A percentile compares a stretch with the other conserved stretches of the same genome.
phyloP scores from a whole-genome alignment of 768 basidiomycete species.

The Boletus reticuloceps region DNA sequence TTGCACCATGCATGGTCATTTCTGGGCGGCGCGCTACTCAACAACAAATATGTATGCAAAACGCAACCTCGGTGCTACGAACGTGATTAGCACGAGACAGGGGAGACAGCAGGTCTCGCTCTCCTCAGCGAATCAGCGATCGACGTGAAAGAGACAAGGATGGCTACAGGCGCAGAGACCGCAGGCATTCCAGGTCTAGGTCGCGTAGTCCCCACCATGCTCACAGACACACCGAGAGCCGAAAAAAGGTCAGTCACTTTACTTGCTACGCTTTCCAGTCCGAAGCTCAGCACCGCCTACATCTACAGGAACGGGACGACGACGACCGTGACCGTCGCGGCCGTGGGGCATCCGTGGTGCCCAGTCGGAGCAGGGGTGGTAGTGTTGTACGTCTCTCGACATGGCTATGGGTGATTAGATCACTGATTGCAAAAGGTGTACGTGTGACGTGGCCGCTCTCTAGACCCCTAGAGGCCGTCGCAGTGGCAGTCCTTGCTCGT shows the following conservation, averaged over 20 bases:
- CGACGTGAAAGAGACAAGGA: conserved; percentile 11
- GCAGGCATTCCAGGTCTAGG: conserved; percentile 26
- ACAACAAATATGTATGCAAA: conserved; percentile 1
- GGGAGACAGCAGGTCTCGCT: conserved; percentile 24
- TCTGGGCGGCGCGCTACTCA: conserved; percentile 15
- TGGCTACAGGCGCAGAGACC: conserved; percentile 3
- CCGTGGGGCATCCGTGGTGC: neutral
- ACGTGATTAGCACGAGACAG: conserved; percentile 17
- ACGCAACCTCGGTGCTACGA: neutral
- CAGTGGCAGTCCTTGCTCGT: conserved; percentile 17
- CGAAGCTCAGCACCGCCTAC: neutral
- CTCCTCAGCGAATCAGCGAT: conserved; percentile 14
- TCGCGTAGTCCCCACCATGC: conserved; percentile 18
- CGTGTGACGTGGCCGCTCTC: conserved; percentile 8
- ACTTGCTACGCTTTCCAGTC: neutral
- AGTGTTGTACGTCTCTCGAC: conserved; percentile 29
- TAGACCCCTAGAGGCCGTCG: conserved; percentile 23
- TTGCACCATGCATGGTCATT: conserved; percentile 6
- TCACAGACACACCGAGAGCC: conserved; percentile 1
- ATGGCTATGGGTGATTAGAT: neutral
- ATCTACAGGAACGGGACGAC: conserved; percentile 9
- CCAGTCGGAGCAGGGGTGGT: conserved; percentile 17
- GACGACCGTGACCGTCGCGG: neutral
- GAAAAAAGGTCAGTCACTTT: conserved; percentile 5
- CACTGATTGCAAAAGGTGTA: conserved; percentile 27